Percentiles rank a stretch among this genome's conserved stretches.
Evolutionary conservation across 495 filamentous ascomycete species (phyloP).

Genomic region (Bacidia rubella): DNA sequence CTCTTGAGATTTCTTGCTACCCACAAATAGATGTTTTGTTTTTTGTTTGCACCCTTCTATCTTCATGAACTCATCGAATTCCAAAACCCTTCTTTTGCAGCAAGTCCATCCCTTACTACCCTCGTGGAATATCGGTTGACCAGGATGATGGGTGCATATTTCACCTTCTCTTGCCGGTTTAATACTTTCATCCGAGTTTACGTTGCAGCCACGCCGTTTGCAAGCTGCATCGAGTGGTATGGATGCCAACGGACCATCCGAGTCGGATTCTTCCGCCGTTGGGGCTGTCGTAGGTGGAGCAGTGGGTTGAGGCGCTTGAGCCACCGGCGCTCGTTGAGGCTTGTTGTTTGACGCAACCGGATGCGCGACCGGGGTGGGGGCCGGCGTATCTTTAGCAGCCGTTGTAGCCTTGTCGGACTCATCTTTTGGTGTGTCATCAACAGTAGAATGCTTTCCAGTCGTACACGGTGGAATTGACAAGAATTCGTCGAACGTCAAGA

Average conservation of each 20-base stretch:
- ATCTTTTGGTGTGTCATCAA: constrained; percentile 53
- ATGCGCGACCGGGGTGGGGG: constrained; percentile 11
- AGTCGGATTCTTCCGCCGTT: constrained; percentile 65
- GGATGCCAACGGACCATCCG: constrained; percentile 61
- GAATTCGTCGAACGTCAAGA: constrained; percentile 98
- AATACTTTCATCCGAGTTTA: constrained; percentile 38
- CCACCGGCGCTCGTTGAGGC: constrained; percentile 30
- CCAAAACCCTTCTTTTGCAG: constrained; percentile 87
- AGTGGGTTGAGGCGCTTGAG: constrained; percentile 37
- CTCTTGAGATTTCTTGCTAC: constrained; percentile 52
- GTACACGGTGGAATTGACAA: constrained; percentile 89
- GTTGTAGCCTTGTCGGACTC: constrained; percentile 36
- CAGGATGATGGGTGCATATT: constrained; percentile 36
- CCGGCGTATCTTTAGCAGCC: constrained; percentile 17
- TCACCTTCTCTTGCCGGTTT: constrained; percentile 44
- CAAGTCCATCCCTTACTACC: constrained; percentile 94
- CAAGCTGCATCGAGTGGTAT: constrained; percentile 63
- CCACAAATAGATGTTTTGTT: constrained; percentile 71
- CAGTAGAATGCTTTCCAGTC: constrained; percentile 79
- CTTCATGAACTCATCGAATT: constrained; percentile 96
- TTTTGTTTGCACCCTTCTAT: constrained; percentile 82
- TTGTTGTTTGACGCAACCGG: constrained; percentile 9
- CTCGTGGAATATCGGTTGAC: constrained; percentile 75
- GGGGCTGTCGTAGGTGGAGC: constrained; percentile 45
- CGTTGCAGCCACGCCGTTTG: constrained; percentile 60